Percentiles rank a stretch among this genome's conserved stretches.
Conservation (phyloP, 73 alveolate genomes). For the Tetrahymena malaccensis region DNA sequence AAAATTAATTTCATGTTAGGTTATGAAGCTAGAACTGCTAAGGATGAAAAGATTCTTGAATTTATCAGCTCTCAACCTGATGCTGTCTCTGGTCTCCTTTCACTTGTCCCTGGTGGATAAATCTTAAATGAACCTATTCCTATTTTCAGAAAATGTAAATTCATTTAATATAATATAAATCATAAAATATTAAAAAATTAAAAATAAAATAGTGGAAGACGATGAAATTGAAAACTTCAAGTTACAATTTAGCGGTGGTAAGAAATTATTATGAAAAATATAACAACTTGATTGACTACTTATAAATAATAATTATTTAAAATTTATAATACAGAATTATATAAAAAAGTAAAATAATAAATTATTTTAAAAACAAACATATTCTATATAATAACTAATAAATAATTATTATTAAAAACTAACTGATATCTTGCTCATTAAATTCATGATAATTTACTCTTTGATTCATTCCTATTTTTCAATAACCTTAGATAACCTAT, state of each 20-base stretch:
- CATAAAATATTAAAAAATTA: not conserved
- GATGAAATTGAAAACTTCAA: conserved; percentile 54
- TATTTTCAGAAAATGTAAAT: conserved; percentile 66
- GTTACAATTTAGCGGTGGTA: conserved; percentile 38
- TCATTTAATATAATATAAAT: not conserved
- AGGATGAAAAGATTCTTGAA: conserved; percentile 64
- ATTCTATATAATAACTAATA: not conserved
- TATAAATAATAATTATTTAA: not conserved
- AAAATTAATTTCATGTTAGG: conserved; percentile 82
- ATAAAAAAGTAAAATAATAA: not conserved
- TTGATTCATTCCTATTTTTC: too few relatives aligned
- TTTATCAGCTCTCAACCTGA: conserved; percentile 49
- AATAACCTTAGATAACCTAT: too few relatives aligned
- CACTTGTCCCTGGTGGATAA: conserved; percentile 60
- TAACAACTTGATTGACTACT: not conserved
- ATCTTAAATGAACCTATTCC: conserved; percentile 73
- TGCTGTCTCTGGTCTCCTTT: conserved; percentile 22
- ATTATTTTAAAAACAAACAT: not conserved
- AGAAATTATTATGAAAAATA: not conserved
- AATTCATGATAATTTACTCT: too few relatives aligned
- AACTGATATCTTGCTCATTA: not conserved
- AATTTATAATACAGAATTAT: not conserved
- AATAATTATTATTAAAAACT: too few relatives aligned
- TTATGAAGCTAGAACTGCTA: conserved; percentile 58
- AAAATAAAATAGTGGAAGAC: conserved; percentile 14